Evolutionary conservation across 2,329 filamentous ascomycete genomes (phyloP), one percentile per base, ranked within the genome.

Genomic region (Nothopassalora personata): DNA sequence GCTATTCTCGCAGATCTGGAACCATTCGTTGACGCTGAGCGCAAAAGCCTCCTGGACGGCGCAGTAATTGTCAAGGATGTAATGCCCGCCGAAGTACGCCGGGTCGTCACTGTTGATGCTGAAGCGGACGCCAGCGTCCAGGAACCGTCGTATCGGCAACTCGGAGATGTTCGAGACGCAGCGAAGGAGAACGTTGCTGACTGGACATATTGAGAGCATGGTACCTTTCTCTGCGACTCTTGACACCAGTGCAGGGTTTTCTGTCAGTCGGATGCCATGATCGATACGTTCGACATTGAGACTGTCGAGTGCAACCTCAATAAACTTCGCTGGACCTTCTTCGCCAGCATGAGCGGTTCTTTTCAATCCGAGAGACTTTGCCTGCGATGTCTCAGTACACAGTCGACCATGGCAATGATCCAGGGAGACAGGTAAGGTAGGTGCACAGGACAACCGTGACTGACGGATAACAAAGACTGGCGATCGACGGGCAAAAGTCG

Each of bases 341-440:
- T 92, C 89, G 54, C 89, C 88, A 2, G 86, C 88, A 71, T 92
- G 89, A 2, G 88, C 85, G 0, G 89, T 92, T n/a, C 84, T 77
- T 30, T 79, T 75, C 53, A 88, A 78, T 0, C 83, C 83, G 30
- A 76, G 76, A 28, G 72, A 72, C 54, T 75, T 72, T 0, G 83
- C 86, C 19, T 43, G 36, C 36, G 36, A 43, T n/a, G 7, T 13
- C 6, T 43, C 15, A 43, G 36, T n/a, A 43, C 15, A 43, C 3
- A n/a, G 15, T n/a, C n/a, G n/a, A n/a, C n/a, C n/a, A n/a, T n/a
- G n/a, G n/a, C n/a, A n/a, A n/a, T n/a, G n/a, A n/a, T n/a, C n/a
- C n/a, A n/a, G n/a, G n/a, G n/a, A n/a, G n/a, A n/a, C n/a, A n/a
- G n/a, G n/a, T n/a, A n/a, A n/a, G n/a, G n/a, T n/a, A n/a, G n/a